Base-by-base conservation (phyloP, 2,329 filamentous ascomycete genomes). In the Pseudonectria buxi region DNA sequence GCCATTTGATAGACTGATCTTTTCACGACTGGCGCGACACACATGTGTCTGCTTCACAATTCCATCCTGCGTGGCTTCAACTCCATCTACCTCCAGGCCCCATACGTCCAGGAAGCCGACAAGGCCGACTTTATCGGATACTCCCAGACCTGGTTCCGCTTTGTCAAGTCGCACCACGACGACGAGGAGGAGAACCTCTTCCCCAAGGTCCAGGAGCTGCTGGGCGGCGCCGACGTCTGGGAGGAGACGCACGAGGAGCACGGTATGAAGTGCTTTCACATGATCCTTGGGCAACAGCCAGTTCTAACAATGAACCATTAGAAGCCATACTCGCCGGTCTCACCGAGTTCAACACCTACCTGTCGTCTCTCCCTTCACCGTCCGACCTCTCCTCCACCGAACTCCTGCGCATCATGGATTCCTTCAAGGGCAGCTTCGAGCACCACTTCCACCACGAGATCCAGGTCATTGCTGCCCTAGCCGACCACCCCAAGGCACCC, bases 41-140 rank as follows among this genome's bases (percentile, higher is more conserved):
- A 81, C 56, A 81, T 79, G 76, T 65, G 68, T 3, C 55, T 79
- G 33, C 61, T 78, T 32, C 76, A 81, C 63, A 81, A 81, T 49
- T 62, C 71, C 37, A 72, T 81, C 48, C 71, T 81, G 43, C 73
- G 77, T 28, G 74, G 75, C 35, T 78, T 74, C 63, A 81, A 82
- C 57, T 72, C 68, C 49, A 78, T 82, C 50, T 78, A 74, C 53
- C 67, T 71, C 27, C 77, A 81, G 54, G 75, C 74, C 1, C 65
- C 68, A 10, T 61, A 71, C 46, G 56, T 80, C 28, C 53, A 63
- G 9, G 63, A 67, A 3, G 54, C 55, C n/a, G 74, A 80, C 53
- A 69, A 69, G 53, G 52, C 58, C 31, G 70, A 73, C 52, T 81
- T 82, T 45, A 56, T 79, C 35, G 67, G 66, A 13, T 81, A 81